Conservation (phyloP, 768 basidiomycete species). For the Piloderma croceum region DNA sequence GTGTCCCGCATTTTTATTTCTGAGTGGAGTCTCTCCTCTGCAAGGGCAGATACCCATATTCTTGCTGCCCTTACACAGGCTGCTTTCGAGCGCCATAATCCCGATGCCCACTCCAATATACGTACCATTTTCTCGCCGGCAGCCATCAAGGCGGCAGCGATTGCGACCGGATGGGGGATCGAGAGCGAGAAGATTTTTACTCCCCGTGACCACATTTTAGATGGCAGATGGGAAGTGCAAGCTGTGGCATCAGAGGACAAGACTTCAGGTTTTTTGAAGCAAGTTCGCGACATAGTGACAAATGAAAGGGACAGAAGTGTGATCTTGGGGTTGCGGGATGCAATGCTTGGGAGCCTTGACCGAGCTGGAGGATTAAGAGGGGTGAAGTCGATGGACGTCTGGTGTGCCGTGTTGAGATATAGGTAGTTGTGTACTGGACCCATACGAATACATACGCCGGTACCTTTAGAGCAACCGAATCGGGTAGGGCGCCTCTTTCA, state of each 20-base stretch:
- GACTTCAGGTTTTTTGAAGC: conserved; percentile 22
- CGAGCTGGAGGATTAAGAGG: conserved; percentile 12
- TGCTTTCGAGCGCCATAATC: conserved; percentile 28
- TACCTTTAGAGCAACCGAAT: neutral
- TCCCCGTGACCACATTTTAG: conserved; percentile 21
- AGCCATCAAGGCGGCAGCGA: conserved; percentile 23
- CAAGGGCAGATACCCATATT: conserved; percentile 25
- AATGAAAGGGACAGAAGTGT: conserved; percentile 29
- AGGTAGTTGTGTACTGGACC: too few species aligned
- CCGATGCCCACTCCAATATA: conserved; percentile 25
- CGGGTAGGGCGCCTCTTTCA: neutral
- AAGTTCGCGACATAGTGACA: conserved; percentile 19
- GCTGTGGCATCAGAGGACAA: conserved; percentile 14
- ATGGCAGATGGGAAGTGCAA: conserved; percentile 32
- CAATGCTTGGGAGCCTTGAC: conserved; percentile 12
- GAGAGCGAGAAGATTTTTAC: conserved; percentile 16
- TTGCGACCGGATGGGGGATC: conserved; percentile 18
- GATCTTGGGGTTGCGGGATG: conserved; percentile 28
- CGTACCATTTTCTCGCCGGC: conserved; percentile 31
- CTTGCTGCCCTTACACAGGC: conserved; percentile 33
- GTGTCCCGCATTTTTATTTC: conserved; percentile 26
- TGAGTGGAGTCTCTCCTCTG: conserved; percentile 28
- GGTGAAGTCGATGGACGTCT: conserved; percentile 28
- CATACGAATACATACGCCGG: too few species aligned
- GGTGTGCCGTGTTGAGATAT: conserved; percentile 25